Base-by-base conservation (phyloP, 257 asterid genomes). In the Solanum peruvianum region DNA sequence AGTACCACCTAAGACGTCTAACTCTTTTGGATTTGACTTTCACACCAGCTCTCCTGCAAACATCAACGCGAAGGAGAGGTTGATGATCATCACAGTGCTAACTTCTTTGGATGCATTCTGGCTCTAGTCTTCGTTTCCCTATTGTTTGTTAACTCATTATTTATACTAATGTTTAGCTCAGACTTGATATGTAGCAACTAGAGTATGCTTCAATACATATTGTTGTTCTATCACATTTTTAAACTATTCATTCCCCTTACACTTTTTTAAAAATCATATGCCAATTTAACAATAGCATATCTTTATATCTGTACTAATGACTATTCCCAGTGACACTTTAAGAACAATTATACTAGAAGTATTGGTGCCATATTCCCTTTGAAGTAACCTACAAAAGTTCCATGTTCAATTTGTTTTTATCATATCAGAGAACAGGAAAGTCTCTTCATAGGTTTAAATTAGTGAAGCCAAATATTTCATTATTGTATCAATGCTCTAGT, bases 41-140 rank as follows among this genome's bases (percentile, higher is more conserved):
- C 92, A 60, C 25, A 91, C 39, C 29, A 93, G 69, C 88, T 89
- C 86, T 42, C 93, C 90, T 35, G 86, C 18, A 86, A 92, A 91
- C 82, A 70, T 89, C 41, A 86, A 91, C 72, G 88, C 87, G 5
- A 44, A 84, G 87, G 58, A 45, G 83, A 89, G 58, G 52, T 12
- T 90, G 83, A 87, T 73, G 88, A 82, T 87, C 72, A 82, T 87
- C 64, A 88, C 90, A 82, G 41, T 90, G 56, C 86, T 88, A 27
- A 18, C 77, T 69, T 44, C 87, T 69, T 85, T 82, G 82, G 44
- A 31, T 29, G 77, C 82, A 67, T 25, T 85, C 1, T 31, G 87
- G 87, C 23, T 69, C 87, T 67, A 85, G 18, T 23, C 21, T 33
- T 62, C 5, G 52, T 29, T 67, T 29, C 70, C n/a, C 12, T 67